Conservation (phyloP, 148 eudicot species). For the Diospyros lotus region DNA sequence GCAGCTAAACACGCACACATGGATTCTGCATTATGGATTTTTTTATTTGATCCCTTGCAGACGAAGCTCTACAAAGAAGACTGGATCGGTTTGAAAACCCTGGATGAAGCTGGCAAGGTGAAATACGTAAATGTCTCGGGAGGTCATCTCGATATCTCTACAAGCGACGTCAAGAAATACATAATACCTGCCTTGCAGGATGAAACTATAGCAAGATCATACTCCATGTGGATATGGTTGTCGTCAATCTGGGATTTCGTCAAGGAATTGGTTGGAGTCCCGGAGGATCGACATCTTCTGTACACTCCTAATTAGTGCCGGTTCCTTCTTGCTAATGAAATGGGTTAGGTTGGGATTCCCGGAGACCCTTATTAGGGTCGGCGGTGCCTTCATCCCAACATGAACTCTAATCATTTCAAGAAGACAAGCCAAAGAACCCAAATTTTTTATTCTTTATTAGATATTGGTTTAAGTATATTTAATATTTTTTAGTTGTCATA, state of each 20-base stretch:
- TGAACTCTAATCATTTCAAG: too few relatives aligned
- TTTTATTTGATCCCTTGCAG: slow-evolving; percentile 22
- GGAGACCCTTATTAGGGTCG: too few relatives aligned
- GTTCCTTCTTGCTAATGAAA: too few relatives aligned
- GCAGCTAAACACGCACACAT: neutral
- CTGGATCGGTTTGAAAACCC: slow-evolving; percentile 57
- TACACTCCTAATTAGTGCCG: slow-evolving; percentile 2
- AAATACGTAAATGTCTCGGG: slow-evolving; percentile 36
- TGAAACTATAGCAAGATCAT: neutral
- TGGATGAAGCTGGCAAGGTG: slow-evolving; percentile 56
- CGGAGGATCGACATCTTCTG: slow-evolving; percentile 11
- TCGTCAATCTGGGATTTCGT: slow-evolving; percentile 6
- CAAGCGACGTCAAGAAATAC: slow-evolving; percentile 26
- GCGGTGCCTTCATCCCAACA: too few relatives aligned
- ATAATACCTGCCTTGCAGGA: slow-evolving; percentile 37
- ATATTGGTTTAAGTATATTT: too few relatives aligned
- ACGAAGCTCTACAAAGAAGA: slow-evolving; percentile 53
- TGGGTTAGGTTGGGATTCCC: too few relatives aligned
- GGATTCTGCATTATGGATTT: neutral
- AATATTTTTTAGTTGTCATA: too few relatives aligned
- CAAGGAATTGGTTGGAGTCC: neutral
- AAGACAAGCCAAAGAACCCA: too few relatives aligned
- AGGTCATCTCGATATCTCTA: slow-evolving; percentile 33
- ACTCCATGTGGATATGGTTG: neutral
- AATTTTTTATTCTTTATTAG: too few relatives aligned